Conservation (phyloP, 2,329 filamentous ascomycete genomes). For the Grosmannia serpens region DNA sequence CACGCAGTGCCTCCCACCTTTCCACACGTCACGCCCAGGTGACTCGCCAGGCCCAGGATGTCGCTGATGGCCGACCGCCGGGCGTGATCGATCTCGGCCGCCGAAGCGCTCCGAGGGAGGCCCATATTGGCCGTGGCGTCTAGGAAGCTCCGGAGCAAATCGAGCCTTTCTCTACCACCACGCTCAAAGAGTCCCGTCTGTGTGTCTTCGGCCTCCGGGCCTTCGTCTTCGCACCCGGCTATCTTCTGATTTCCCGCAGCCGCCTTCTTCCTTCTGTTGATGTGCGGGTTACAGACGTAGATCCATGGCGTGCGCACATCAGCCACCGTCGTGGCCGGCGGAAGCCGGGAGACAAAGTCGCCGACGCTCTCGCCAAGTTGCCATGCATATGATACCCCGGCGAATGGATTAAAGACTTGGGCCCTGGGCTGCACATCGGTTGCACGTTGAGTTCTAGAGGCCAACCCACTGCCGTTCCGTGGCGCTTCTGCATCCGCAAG, state of each 20-base stretch:
- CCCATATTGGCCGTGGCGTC: conserved; percentile 29
- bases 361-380: conserved; percentile 28
- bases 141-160: conserved; percentile 35
- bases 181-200: conserved; percentile 37
- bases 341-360: conserved; percentile 54
- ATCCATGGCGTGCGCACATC: conserved; percentile 51
- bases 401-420: conserved; percentile 45
- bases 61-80: conserved; percentile 37
- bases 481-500: conserved; percentile 27
- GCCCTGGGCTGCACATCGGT: conserved; percentile 1
- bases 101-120: conserved; percentile 23
- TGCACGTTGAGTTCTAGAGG: not conserved
- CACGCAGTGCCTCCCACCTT: conserved; percentile 37
- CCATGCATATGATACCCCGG: conserved; percentile 42
- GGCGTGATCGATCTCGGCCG: conserved; percentile 36
- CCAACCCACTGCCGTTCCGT: not conserved
- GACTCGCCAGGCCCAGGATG: conserved; percentile 49
- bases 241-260: conserved; percentile 24
- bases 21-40: conserved; percentile 47
- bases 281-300: conserved; percentile 56
- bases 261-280: conserved; percentile 22
- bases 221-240: conserved; percentile 37
- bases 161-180: conserved; percentile 39
- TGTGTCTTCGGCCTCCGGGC: conserved; percentile 31
- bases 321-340: conserved; percentile 48